A percentile compares a stretch with the other conserved stretches of the same genome.
phyloP scores from a whole-genome alignment of 306 rosid genomes.

The Quillaja saponaria region DNA sequence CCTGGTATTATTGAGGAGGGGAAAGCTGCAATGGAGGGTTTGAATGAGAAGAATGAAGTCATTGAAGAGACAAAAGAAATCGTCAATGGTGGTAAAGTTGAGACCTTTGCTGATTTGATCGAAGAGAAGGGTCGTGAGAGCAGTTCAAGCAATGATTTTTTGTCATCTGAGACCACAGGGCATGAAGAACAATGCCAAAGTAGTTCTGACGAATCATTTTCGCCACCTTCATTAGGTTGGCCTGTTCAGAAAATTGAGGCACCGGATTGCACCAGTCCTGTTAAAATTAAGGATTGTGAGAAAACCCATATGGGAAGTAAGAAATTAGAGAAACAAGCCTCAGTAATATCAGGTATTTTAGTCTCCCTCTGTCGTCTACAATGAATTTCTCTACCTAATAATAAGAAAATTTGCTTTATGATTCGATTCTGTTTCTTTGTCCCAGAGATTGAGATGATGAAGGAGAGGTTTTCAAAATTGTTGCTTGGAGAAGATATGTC shows the following conservation, averaged over 20 bases:
- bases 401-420: neutral
- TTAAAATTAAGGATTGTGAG: conserved; percentile 35
- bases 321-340: conserved; percentile 53
- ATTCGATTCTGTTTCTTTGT: conserved; percentile 39
- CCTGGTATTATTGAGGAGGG: conserved; percentile 38
- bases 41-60: conserved; percentile 39
- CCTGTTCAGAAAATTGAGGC: conserved; percentile 47
- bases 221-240: conserved; percentile 70
- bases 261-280: conserved; percentile 36
- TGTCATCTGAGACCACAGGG: conserved; percentile 73
- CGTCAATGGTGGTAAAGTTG: conserved; percentile 42
- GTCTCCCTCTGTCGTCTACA: neutral
- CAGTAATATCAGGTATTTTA: conserved; percentile 61
- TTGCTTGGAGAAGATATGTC: conserved; percentile 98
- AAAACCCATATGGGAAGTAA: conserved; percentile 42
- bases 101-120: conserved; percentile 43
- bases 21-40: conserved; percentile 50
- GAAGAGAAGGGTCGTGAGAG: conserved; percentile 73
- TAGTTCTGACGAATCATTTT: conserved; percentile 72
- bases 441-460: conserved; percentile 82
- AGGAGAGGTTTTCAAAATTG: conserved; percentile 87
- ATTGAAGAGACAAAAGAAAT: conserved; percentile 32
- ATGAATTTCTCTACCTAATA: neutral
- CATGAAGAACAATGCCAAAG: conserved; percentile 76
- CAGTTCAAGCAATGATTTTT: conserved; percentile 69